Evolutionary conservation across 2,329 filamentous ascomycete species (phyloP).

Genomic region (Camillea tinctor): DNA sequence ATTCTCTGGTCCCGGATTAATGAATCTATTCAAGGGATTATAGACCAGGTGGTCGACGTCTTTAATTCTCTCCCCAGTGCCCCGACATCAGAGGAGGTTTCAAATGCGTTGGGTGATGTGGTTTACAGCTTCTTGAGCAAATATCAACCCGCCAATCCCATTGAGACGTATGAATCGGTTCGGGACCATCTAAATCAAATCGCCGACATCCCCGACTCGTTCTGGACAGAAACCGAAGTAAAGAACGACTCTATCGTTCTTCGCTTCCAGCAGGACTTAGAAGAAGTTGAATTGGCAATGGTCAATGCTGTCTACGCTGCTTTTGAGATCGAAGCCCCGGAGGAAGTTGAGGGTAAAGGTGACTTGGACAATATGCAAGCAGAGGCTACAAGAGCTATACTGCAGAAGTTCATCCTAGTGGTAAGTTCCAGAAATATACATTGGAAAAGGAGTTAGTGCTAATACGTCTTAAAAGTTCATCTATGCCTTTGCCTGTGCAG

Average conservation of each 20-base stretch:
- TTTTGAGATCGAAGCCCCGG: slow-evolving; percentile 21
- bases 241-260: slow-evolving; percentile 5
- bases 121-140: slow-evolving; percentile 29
- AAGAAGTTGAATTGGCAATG: slow-evolving; percentile 19
- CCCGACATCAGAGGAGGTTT: slow-evolving; percentile 17
- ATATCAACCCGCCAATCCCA: slow-evolving; percentile 25
- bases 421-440: slow-evolving; percentile 15
- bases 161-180: slow-evolving; percentile 17
- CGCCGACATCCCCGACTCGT: slow-evolving; percentile 17
- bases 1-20: slow-evolving; percentile 43
- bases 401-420: slow-evolving; percentile 21
- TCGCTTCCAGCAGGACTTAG: not conserved
- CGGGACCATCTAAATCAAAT: slow-evolving; percentile 19
- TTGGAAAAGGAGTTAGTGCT: slow-evolving; percentile 1
- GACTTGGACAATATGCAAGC: slow-evolving; percentile 15
- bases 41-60: slow-evolving; percentile 10
- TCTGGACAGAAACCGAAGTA: slow-evolving; percentile 13
- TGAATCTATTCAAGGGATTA: slow-evolving; percentile 16
- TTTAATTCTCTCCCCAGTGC: slow-evolving; percentile 1
- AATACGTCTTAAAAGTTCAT: slow-evolving; percentile 23
- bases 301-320: slow-evolving; percentile 25
- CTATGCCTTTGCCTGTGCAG: slow-evolving; percentile 29
- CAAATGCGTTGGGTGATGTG: slow-evolving; percentile 13
- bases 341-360: slow-evolving; percentile 3
- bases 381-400: slow-evolving; percentile 12